Percentiles rank a stretch among this genome's conserved stretches.
phyloP scores from a whole-genome alignment of 139 green algal genomes.

The Auxenochlorella pyrenoidosa region DNA sequence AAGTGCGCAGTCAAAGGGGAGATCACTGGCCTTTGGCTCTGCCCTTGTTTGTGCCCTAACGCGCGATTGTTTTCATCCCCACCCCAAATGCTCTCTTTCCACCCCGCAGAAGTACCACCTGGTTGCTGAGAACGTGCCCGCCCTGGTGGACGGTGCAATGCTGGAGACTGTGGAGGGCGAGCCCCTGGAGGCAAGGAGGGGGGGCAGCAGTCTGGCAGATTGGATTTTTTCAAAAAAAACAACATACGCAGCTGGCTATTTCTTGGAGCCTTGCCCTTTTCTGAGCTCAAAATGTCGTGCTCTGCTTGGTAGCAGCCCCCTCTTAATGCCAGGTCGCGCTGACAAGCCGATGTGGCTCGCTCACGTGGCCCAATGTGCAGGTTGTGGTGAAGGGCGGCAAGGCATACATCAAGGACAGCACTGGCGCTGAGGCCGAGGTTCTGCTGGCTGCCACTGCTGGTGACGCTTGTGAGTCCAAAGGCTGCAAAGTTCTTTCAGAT shows the following conservation, averaged over 20 bases:
- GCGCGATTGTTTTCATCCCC: background rate
- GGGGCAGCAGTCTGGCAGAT: background rate
- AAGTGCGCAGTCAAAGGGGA: no score
- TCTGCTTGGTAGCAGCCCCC: no score
- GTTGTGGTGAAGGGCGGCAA: background rate
- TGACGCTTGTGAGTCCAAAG: background rate
- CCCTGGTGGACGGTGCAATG: no score
- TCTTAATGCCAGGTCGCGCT: no score
- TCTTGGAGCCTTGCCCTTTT: no score
- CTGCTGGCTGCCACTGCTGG: background rate
- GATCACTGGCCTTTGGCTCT: no score
- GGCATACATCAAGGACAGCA: background rate
- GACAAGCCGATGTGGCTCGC: background rate
- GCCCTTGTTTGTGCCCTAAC: background rate
- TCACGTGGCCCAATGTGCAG: background rate
- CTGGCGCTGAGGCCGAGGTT: background rate
- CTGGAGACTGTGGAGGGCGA: background rate
- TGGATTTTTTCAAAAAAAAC: no score
- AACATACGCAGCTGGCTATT: no score
- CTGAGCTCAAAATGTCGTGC: no score
- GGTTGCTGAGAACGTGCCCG: no score
- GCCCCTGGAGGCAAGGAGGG: no score
- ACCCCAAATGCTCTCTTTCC: background rate
- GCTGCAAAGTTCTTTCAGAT: background rate
- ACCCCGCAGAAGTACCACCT: no score